phyloP scores from a whole-genome alignment of 768 basidiomycete genomes.

The Suillus bovinus region DNA sequence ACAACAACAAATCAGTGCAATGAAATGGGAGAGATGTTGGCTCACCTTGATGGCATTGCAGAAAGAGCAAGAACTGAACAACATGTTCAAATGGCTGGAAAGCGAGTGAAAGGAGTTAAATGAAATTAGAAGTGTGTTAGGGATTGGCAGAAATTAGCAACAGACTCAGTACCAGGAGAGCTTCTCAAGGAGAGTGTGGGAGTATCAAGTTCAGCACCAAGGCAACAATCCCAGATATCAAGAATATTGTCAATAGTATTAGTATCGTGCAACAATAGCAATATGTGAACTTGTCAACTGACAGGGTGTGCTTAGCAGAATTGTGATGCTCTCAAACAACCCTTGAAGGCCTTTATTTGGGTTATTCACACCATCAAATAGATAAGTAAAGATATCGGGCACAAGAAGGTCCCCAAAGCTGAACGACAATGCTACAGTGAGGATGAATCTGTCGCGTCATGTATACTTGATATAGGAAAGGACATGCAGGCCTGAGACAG shows the following conservation, averaged over 20 bases:
- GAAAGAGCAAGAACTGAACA: too few species aligned
- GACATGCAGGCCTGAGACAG: constrained; percentile 69
- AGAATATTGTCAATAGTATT: constrained; percentile 37
- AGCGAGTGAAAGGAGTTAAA: too few species aligned
- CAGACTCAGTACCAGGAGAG: too few species aligned
- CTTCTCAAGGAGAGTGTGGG: too few species aligned
- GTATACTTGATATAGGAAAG: constrained; percentile 60
- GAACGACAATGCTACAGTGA: constrained; percentile 67
- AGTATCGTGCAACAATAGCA: neutral
- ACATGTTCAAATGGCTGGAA: too few species aligned
- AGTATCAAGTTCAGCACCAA: constrained; percentile 58
- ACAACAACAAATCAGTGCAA: too few species aligned
- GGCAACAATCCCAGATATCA: constrained; percentile 58
- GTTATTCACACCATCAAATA: constrained; percentile 63
- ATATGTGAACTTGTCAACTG: constrained; percentile 29
- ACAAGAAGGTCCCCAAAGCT: constrained; percentile 74
- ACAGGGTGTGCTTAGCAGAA: constrained; percentile 82
- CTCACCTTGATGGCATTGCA: too few species aligned
- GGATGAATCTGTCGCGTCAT: constrained; percentile 68
- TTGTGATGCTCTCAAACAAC: constrained; percentile 76
- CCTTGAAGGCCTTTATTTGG: constrained; percentile 60
- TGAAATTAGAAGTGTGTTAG: too few species aligned
- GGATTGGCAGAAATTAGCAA: too few species aligned
- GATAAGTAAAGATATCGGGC: constrained; percentile 60
- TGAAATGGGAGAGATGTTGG: too few species aligned